Conservation (phyloP, 768 basidiomycete genomes). For the Suillus bovinus region DNA sequence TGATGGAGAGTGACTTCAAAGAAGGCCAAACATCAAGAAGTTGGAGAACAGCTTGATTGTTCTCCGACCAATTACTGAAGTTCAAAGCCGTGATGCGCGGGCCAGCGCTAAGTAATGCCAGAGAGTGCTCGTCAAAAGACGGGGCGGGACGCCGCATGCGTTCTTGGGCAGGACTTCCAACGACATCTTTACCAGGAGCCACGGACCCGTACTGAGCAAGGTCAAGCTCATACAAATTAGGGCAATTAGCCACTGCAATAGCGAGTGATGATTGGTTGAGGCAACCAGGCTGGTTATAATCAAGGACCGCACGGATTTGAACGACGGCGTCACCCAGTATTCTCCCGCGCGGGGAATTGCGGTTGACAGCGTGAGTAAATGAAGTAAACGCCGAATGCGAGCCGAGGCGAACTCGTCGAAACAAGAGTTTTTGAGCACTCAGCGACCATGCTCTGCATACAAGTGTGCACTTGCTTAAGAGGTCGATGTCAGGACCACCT, state of each 20-base stretch:
- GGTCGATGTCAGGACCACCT: slow-evolving; percentile 35
- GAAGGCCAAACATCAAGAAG: slow-evolving; percentile 65
- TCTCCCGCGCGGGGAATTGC: slow-evolving; percentile 46
- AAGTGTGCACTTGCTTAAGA: slow-evolving; percentile 57
- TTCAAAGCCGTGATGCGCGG: slow-evolving; percentile 52
- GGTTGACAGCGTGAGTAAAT: slow-evolving; percentile 53
- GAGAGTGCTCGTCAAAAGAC: slow-evolving; percentile 52
- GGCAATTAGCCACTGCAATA: slow-evolving; percentile 56
- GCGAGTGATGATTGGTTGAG: slow-evolving; percentile 60
- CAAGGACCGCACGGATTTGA: slow-evolving; percentile 56
- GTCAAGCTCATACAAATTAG: slow-evolving; percentile 54
- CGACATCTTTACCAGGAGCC: slow-evolving; percentile 49
- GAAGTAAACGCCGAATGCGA: slow-evolving; percentile 54
- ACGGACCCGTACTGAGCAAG: slow-evolving; percentile 61
- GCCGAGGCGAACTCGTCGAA: slow-evolving; percentile 54
- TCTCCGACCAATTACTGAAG: slow-evolving; percentile 74
- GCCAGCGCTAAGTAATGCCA: slow-evolving; percentile 54
- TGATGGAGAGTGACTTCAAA: slow-evolving; percentile 54
- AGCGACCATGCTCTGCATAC: slow-evolving; percentile 68
- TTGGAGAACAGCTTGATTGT: slow-evolving; percentile 54
- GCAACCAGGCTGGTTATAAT: slow-evolving; percentile 65
- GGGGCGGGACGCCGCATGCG: slow-evolving; percentile 53
- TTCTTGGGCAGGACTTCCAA: slow-evolving; percentile 46
- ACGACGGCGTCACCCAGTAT: slow-evolving; percentile 54
- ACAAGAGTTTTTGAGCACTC: slow-evolving; percentile 65